Base-by-base conservation (phyloP, 306 rosid species). In the Medicago arabica region DNA sequence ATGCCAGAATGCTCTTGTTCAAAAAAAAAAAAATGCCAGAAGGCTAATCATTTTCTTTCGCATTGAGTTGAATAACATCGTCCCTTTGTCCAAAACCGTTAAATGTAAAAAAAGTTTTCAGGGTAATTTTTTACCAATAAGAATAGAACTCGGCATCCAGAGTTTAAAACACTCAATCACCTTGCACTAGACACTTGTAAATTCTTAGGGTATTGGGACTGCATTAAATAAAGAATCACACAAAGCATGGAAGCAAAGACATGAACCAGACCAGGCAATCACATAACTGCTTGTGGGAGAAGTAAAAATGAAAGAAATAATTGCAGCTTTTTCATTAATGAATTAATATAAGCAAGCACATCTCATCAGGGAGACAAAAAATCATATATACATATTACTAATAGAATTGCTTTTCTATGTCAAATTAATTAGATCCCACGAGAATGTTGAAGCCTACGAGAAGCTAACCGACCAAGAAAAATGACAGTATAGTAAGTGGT, bases 301-400 rank as follows among this genome's bases (percentile, higher is more conserved):
- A 55, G 53, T 73, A 74, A 39, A 62, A 38, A 0, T 21, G 41
- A 60, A 34, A 51, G 61, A 55, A 75, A 75, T 28, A 75, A 75
- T 58, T 64, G 81, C 68, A 65, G 25, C n/a, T 67, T 82, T 81
- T 81, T 28, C 36, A 81, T 63, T 41, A 75, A 65, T 41, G 71
- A 82, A 78, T 75, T 74, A 79, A 79, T 75, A 1, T 36, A 17
- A 46, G 62, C 78, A 17, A 46, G 62, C 78, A 78, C 78, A 77
- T 69, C 64, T 64, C 76, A 54, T 69, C 58, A 72, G 58, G 70
- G 69, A 57, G 41, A 36, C 11, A 18, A 15, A 78, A 59, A 55
- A 39, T 73, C 74, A 66, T 71, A 40, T 75, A 59, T 72, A 51
- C 82, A 78, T 71, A 79, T 67, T 81, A 28, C 31, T 28, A 80